These are phyloP conservation scores for Vigna trinervia DNA, from an alignment of 306 rosid species.

Conservation along the genomic window DNA sequence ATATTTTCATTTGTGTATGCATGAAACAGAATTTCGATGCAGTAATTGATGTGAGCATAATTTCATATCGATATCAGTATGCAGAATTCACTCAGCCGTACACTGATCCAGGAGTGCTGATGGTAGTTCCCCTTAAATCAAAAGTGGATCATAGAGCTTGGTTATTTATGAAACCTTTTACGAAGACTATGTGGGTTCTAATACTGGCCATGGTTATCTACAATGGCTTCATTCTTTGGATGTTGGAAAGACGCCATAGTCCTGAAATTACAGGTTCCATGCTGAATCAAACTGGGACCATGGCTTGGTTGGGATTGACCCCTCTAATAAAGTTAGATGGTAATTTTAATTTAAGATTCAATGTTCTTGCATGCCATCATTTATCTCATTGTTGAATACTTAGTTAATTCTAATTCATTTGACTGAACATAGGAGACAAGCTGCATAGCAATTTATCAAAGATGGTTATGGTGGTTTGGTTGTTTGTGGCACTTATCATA, in stretches of 20 bases:
- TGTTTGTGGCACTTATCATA: constrained; percentile 61
- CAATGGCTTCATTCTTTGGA: constrained; percentile 64
- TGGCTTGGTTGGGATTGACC: constrained; percentile 52
- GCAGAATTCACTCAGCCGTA: constrained; percentile 55
- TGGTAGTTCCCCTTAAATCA: constrained; percentile 57
- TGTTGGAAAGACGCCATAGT: constrained; percentile 52
- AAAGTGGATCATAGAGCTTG: constrained; percentile 34
- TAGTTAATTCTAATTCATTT: background rate
- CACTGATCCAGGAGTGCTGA: constrained; percentile 55
- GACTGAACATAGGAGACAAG: constrained; percentile 42
- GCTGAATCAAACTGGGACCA: constrained; percentile 49
- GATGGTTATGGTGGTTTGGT: constrained; percentile 62
- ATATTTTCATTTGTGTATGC: background rate
- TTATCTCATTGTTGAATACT: background rate
- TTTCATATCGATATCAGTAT: constrained; percentile 37
- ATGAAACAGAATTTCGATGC: constrained; percentile 48
- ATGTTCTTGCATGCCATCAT: background rate
- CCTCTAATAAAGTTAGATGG: constrained; percentile 54
- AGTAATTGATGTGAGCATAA: constrained; percentile 54
- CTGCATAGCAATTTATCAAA: constrained; percentile 60
- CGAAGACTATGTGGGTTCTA: constrained; percentile 55
- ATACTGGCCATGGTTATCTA: constrained; percentile 45
- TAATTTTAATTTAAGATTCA: constrained; percentile 34
- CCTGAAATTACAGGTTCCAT: constrained; percentile 48
- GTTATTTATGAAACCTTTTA: constrained; percentile 61